These are phyloP conservation scores for Sistotremastrum suecicum DNA, from an alignment of 768 basidiomycete species.

Conservation along the genomic window DNA sequence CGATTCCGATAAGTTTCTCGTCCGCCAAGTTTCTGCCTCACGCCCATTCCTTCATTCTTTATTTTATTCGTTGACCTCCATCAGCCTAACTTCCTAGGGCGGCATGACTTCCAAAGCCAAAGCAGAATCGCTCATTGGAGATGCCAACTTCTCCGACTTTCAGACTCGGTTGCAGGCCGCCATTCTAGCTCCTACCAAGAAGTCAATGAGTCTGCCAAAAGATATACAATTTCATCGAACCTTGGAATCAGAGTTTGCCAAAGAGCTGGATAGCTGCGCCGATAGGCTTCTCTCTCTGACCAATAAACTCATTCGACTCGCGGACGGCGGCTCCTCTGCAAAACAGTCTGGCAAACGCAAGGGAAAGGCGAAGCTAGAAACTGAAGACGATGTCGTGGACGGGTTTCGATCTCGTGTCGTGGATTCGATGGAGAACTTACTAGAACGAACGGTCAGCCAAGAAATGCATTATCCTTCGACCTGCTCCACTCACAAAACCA, in stretches of 20 bases:
- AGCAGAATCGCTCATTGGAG: too few relatives aligned
- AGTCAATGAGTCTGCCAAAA: conserved; percentile 44
- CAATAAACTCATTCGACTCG: conserved; percentile 45
- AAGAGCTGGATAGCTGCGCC: conserved; percentile 57
- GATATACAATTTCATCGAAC: conserved; percentile 88
- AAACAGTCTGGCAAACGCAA: conserved; percentile 24
- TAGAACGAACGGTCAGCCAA: conserved; percentile 65
- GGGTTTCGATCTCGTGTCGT: conserved; percentile 64
- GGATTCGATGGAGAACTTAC: conserved; percentile 71
- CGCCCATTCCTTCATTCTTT: too few relatives aligned
- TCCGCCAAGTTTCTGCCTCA: too few relatives aligned
- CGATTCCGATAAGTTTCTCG: too few relatives aligned
- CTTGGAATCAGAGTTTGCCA: conserved; percentile 56
- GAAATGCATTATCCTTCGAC: not conserved
- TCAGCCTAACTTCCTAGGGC: too few relatives aligned
- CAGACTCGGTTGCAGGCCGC: conserved; percentile 43
- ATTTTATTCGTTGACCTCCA: too few relatives aligned
- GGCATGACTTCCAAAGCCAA: too few relatives aligned
- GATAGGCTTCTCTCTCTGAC: conserved; percentile 50
- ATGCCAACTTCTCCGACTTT: conserved; percentile 31
- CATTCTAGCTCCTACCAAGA: conserved; percentile 49
- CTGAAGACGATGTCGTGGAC: conserved; percentile 74
- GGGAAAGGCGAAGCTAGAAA: conserved; percentile 41
- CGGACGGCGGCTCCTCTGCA: conserved; percentile 27
- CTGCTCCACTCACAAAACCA: not conserved